These are phyloP conservation scores for Chaetomium cochliodes DNA, from an alignment of 495 filamentous ascomycete genomes.

Conservation along the genomic window DNA sequence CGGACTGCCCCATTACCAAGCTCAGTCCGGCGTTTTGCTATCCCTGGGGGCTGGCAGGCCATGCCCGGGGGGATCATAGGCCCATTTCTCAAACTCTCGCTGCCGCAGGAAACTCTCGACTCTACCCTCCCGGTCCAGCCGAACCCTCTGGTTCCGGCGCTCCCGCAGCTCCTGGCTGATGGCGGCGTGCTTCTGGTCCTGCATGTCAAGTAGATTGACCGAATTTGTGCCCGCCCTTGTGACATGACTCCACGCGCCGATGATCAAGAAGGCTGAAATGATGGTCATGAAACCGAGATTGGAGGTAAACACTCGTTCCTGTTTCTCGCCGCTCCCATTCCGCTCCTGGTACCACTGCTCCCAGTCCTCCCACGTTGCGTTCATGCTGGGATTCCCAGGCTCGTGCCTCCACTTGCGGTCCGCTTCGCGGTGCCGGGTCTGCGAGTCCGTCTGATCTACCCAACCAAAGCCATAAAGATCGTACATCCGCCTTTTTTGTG, in stretches of 20 bases:
- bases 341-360: slow-evolving; percentile 72
- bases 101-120: slow-evolving; percentile 71
- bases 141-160: slow-evolving; percentile 52
- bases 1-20: background rate
- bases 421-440: slow-evolving; percentile 39
- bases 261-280: slow-evolving; percentile 60
- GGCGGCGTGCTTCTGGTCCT: slow-evolving; percentile 60
- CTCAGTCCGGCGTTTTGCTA: background rate
- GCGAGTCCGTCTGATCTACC: slow-evolving; percentile 48
- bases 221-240: slow-evolving; percentile 61
- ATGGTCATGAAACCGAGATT: slow-evolving; percentile 73
- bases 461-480: slow-evolving; percentile 81
- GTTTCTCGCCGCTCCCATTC: slow-evolving; percentile 50
- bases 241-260: slow-evolving; percentile 67
- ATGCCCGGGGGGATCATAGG: slow-evolving; percentile 23
- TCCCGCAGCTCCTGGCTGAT: slow-evolving; percentile 60
- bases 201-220: slow-evolving; percentile 57
- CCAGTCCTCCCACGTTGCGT: slow-evolving; percentile 99
- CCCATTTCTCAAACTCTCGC: slow-evolving; percentile 50
- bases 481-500: slow-evolving; percentile 72
- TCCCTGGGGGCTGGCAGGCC: background rate
- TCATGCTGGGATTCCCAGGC: slow-evolving; percentile 62
- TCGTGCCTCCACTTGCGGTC: slow-evolving; percentile 51
- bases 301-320: slow-evolving; percentile 64
- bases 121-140: slow-evolving; percentile 58